phyloP scores from a whole-genome alignment of 2,329 filamentous ascomycete genomes.

The Penicillium sp. region DNA sequence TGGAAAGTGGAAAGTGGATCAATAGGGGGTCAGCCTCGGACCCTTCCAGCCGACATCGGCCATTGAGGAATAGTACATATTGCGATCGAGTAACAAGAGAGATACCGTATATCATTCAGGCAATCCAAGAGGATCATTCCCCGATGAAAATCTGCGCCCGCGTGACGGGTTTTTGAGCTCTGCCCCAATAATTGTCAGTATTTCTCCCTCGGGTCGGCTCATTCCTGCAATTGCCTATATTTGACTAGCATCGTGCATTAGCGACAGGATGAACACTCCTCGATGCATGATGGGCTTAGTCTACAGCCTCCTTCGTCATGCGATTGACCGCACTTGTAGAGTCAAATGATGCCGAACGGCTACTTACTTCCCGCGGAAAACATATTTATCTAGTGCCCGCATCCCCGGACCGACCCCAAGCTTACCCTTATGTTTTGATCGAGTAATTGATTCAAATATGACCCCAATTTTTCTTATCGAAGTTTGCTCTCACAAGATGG shows the following conservation, averaged over 20 bases:
- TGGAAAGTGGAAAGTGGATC: not conserved
- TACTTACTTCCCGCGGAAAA: not conserved
- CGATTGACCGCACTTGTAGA: not conserved
- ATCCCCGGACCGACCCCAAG: not conserved
- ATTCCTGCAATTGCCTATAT: not conserved
- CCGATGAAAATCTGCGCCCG: not conserved
- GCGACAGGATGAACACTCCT: not conserved
- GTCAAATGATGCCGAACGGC: not conserved
- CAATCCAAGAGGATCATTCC: not conserved
- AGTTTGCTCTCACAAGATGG: not conserved
- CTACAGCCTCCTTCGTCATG: not conserved
- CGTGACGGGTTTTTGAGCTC: not conserved
- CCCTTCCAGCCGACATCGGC: conserved; percentile 5
- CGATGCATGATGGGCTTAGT: not conserved
- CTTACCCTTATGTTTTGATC: conserved; percentile 7
- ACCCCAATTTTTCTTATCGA: not conserved
- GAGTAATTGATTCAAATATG: conserved; percentile 5
- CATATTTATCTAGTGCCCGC: not conserved
- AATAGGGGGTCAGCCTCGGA: not conserved
- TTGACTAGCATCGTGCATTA: not conserved
- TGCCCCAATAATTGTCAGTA: not conserved
- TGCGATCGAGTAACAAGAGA: conserved; percentile 1
- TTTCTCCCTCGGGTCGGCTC: not conserved
- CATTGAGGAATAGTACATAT: not conserved
- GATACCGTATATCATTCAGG: not conserved